These are phyloP conservation scores for Vitellaria paradoxa DNA, from an alignment of 179 eudicot genomes.

Conservation along the genomic window DNA sequence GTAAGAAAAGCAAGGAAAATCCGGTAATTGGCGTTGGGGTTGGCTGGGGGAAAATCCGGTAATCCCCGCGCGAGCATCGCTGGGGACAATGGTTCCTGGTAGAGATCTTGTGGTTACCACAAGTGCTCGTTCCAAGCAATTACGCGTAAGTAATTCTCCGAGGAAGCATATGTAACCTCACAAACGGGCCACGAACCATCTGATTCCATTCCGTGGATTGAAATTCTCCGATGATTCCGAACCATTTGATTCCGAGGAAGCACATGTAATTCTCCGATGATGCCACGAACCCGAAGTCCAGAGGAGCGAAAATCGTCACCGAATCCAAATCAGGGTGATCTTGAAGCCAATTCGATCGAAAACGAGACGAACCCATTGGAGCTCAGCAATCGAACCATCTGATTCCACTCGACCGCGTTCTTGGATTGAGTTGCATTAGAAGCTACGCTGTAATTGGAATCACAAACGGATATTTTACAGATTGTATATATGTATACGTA, in stretches of 20 bases:
- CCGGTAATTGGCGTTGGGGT: too few species aligned
- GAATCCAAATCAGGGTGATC: slow-evolving; percentile 37
- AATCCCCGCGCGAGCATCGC: too few species aligned
- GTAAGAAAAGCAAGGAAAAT: too few species aligned
- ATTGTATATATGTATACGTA: too few species aligned
- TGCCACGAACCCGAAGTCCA: slow-evolving; percentile 33
- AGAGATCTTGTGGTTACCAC: slow-evolving; percentile 20
- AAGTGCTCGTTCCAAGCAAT: slow-evolving; percentile 30
- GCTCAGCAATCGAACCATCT: slow-evolving; percentile 31
- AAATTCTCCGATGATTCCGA: too few species aligned
- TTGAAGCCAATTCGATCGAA: slow-evolving; percentile 41
- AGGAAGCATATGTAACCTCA: slow-evolving; percentile 49
- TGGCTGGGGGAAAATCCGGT: too few species aligned
- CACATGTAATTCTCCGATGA: too few species aligned
- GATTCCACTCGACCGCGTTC: slow-evolving; percentile 27
- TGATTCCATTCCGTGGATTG: too few species aligned
- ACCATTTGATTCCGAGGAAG: too few species aligned
- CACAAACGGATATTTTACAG: too few species aligned
- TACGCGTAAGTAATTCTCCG: slow-evolving; percentile 30
- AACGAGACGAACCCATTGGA: slow-evolving; percentile 44
- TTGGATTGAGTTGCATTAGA: background rate
- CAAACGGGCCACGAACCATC: slow-evolving; percentile 33
- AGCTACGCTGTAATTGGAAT: background rate
- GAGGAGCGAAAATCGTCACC: slow-evolving; percentile 53
- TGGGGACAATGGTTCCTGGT: too few species aligned